Base-by-base conservation (phyloP, 768 basidiomycete species). In the Auricularia cornea region DNA sequence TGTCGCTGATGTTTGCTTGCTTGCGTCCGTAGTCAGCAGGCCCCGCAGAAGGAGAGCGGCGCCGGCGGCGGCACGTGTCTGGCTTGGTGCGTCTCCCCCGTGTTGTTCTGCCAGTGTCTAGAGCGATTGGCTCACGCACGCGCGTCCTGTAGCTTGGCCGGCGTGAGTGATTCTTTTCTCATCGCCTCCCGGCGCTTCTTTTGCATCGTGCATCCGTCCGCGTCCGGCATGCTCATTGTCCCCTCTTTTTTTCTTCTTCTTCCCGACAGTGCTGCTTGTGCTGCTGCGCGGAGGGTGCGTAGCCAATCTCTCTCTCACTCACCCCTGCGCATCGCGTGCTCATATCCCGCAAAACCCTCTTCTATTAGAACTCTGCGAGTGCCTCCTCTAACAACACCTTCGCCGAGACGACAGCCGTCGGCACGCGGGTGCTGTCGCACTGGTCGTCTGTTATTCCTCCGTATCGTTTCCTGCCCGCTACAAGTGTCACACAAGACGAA, bases 351-450 rank as follows among this genome's bases (percentile, higher is more conserved):
- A 66, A 35, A 40, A 65, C 60, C 64, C 57, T 31, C 48, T 29
- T 40, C 67, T 35, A 64, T 59, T 60, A 89, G 89, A 90, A 77
- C 70, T 90, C 23, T 89, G 88, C 74, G 89, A 88, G 57, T 90
- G 89, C 73, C 75, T 90, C 60, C 84, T 89, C 78, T 84, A 68
- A 75, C 28, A 60, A 30, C 41, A 52, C 60, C 8, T 29, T 64
- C 65, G 70, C 68, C 70, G 68, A 3, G 44, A 54, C 16, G 33
- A 11, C 18, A 62, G 29, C 26, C 35, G 14, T 62, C 30, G 61
- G 41, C 23, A 51, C 26, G 38, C 41, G 44, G n/a, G 16, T 29
- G 28, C 30, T 23, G 11, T 52, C 48, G 30, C 20, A 10, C 18
- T 20, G 26, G 30, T 30, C 28, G 16, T 12, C n/a, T 28, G n/a